Conservation (phyloP, 2,329 filamentous ascomycete genomes). For the Cercospora canescens region DNA sequence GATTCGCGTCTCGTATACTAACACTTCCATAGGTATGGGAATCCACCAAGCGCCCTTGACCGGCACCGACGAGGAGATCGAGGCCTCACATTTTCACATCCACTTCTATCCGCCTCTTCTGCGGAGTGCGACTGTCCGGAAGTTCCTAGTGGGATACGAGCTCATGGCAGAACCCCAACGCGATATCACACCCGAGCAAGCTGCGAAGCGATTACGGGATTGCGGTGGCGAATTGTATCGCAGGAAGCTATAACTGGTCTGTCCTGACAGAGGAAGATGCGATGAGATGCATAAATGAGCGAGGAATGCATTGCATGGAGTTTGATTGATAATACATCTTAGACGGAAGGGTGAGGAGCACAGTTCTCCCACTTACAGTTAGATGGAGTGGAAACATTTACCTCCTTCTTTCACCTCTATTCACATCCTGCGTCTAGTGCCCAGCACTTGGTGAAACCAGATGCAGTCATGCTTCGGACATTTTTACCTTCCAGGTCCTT, state of each 20-base stretch:
- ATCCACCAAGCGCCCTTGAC: conserved; percentile 92
- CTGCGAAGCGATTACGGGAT: conserved; percentile 71
- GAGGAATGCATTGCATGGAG: neutral
- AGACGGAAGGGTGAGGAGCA: neutral
- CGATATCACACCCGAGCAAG: conserved; percentile 97
- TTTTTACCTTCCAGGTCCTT: neutral
- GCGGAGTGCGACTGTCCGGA: conserved; percentile 88
- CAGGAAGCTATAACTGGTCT: conserved; percentile 37
- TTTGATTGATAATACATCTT: neutral
- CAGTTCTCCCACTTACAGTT: neutral
- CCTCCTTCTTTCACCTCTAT: neutral
- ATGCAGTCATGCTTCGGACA: too few species aligned
- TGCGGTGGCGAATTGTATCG: conserved; percentile 85
- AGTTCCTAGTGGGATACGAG: conserved; percentile 96
- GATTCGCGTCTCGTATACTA: neutral
- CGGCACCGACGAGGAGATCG: conserved; percentile 77
- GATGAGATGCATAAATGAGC: neutral
- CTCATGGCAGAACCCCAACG: conserved; percentile 96
- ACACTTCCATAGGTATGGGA: conserved; percentile 66
- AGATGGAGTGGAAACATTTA: neutral
- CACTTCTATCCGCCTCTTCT: conserved; percentile 96
- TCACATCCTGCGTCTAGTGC: neutral
- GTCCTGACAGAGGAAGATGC: neutral
- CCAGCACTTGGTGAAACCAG: conserved; percentile 19
- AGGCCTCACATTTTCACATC: conserved; percentile 89